These are phyloP conservation scores for Trichoderma semiorbis DNA, from an alignment of 2,329 filamentous ascomycete genomes.

Conservation along the genomic window DNA sequence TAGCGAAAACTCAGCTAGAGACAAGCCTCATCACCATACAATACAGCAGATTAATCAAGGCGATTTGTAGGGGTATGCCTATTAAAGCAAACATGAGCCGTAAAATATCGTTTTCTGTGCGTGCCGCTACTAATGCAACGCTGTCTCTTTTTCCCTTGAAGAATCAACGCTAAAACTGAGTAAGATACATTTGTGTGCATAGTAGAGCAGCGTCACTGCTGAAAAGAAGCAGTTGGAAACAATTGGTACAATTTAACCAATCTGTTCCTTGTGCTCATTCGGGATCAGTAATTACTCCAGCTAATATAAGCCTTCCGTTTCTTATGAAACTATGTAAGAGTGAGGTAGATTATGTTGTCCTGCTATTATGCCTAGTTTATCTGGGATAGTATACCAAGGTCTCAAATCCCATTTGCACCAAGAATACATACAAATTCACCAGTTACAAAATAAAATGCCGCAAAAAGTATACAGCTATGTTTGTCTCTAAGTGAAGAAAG, in stretches of 20 bases:
- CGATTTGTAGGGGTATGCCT: background rate
- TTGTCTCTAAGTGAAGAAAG: background rate
- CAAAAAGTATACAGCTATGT: background rate
- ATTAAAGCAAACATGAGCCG: background rate
- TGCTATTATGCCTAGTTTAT: too few relatives aligned
- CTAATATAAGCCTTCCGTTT: background rate
- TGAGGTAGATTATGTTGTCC: background rate
- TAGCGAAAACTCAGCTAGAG: background rate
- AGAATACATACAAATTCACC: background rate
- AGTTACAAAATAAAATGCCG: background rate
- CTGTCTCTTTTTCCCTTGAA: background rate
- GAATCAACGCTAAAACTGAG: background rate
- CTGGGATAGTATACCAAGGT: background rate
- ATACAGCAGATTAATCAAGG: background rate
- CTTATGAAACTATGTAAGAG: background rate
- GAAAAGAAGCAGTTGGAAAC: background rate
- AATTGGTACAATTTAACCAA: background rate
- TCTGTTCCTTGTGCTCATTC: background rate
- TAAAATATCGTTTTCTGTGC: background rate
- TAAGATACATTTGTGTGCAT: background rate
- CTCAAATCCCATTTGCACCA: background rate
- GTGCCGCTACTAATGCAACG: background rate
- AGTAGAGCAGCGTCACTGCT: background rate
- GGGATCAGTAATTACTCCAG: background rate
- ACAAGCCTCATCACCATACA: background rate